Evolutionary conservation across 2,329 filamentous ascomycete genomes (phyloP).

Genomic region (Arthrobotrys megalospora): DNA sequence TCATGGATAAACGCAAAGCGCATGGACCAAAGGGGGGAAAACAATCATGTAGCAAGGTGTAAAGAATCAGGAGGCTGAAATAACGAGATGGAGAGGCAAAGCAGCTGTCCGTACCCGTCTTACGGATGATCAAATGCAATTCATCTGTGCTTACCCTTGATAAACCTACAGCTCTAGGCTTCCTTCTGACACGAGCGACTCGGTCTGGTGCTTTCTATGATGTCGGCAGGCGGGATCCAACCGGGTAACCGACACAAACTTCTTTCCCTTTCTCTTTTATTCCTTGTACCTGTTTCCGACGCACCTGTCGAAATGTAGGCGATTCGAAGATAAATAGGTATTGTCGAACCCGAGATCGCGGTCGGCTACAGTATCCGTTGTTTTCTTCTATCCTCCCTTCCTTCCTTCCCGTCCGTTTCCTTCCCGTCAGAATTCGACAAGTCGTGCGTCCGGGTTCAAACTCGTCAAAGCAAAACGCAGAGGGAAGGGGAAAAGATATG

Average conservation of each 20-base stretch:
- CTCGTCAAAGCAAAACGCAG: background rate
- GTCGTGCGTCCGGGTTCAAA: background rate
- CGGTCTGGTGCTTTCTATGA: slow-evolving; percentile 14
- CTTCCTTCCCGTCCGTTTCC: slow-evolving; percentile 23
- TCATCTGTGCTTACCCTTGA: slow-evolving; percentile 48
- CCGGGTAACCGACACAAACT: slow-evolving; percentile 23
- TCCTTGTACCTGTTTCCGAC: slow-evolving; percentile 10
- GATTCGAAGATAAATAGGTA: slow-evolving; percentile 1
- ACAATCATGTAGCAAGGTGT: background rate
- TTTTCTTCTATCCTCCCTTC: slow-evolving; percentile 1
- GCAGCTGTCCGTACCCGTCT: slow-evolving; percentile 36
- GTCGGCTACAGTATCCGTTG: slow-evolving; percentile 10
- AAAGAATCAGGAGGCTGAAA: slow-evolving; percentile 31
- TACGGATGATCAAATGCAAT: slow-evolving; percentile 43
- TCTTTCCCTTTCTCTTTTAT: slow-evolving; percentile 1
- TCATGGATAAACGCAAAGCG: slow-evolving; percentile 12
- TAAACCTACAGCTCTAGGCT: slow-evolving; percentile 8
- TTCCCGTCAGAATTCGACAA: slow-evolving; percentile 6
- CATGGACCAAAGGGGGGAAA: background rate
- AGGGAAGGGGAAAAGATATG: background rate
- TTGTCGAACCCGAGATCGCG: slow-evolving; percentile 16
- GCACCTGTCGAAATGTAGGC: slow-evolving; percentile 3
- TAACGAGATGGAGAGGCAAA: slow-evolving; percentile 5
- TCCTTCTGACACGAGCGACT: slow-evolving; percentile 8
- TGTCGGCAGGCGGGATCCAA: slow-evolving; percentile 32